Evolutionary conservation across 176 grass and related monocot genomes (phyloP).

Genomic region (Paspalum notatum): DNA sequence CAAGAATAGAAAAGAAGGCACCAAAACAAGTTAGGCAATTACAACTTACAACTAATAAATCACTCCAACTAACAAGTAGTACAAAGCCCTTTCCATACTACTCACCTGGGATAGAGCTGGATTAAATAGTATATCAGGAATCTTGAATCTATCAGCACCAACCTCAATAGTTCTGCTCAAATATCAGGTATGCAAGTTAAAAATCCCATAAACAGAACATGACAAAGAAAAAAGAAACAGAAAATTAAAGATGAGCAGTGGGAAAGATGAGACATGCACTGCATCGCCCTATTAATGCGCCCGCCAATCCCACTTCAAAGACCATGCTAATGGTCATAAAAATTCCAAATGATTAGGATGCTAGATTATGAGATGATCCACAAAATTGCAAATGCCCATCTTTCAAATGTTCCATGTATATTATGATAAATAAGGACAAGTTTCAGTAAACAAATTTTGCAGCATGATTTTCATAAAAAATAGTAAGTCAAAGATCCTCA

Average conservation of each 20-base stretch:
- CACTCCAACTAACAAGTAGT: constrained; percentile 9
- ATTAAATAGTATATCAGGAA: constrained; percentile 98
- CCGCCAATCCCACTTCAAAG: constrained; percentile 9
- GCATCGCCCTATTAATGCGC: constrained; percentile 24
- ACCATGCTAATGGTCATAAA: constrained; percentile 12
- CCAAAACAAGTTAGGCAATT: constrained; percentile 16
- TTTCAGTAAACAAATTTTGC: neutral
- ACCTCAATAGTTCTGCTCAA: constrained; percentile 94
- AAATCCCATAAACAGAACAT: neutral
- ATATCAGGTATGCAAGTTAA: constrained; percentile 26
- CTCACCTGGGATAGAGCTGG: constrained; percentile 89
- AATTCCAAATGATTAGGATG: neutral
- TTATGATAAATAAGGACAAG: neutral
- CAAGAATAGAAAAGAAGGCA: neutral
- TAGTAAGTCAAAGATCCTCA: neutral
- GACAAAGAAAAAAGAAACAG: constrained; percentile 25
- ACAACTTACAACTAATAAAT: constrained; percentile 37
- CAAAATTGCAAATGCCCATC: constrained; percentile 10
- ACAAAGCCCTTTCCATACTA: neutral
- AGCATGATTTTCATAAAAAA: constrained; percentile 6
- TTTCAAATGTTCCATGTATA: neutral
- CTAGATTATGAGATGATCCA: constrained; percentile 23
- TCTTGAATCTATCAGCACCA: constrained; percentile 98
- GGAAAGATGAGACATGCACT: constrained; percentile 28
- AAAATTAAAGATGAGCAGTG: constrained; percentile 21